phyloP scores from a whole-genome alignment of 1,139 yeast species.

The Yamadazyma spencermartinsiae region DNA sequence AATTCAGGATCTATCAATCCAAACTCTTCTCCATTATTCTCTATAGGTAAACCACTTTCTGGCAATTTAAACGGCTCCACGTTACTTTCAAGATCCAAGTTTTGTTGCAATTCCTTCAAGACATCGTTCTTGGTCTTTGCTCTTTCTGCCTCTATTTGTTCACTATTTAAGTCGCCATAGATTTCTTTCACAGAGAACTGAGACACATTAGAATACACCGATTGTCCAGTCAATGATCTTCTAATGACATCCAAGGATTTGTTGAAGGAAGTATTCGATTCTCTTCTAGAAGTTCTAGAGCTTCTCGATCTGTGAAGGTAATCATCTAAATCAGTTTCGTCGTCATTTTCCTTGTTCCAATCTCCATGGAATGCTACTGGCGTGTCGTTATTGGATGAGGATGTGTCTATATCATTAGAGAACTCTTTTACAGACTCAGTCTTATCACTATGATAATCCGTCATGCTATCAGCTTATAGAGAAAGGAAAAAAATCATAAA shows the following conservation, averaged over 20 bases:
- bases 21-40: conserved; percentile 40
- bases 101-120: conserved; percentile 33
- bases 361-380: conserved; percentile 13
- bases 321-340: conserved; percentile 1
- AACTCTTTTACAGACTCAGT: conserved; percentile 2
- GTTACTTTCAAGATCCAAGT: conserved; percentile 9
- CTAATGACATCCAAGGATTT: conserved; percentile 15
- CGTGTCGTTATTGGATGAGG: conserved; percentile 7
- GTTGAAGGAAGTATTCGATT: conserved; percentile 15
- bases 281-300: conserved; percentile 13
- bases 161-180: conserved; percentile 33
- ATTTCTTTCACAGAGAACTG: conserved; percentile 33
- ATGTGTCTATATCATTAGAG: conserved; percentile 5
- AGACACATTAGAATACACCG: conserved; percentile 12
- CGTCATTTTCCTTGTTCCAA: neutral
- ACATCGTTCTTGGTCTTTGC: conserved; percentile 40
- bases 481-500: neutral
- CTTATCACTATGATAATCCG: neutral
- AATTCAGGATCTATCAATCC: conserved; percentile 43
- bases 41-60: conserved; percentile 28
- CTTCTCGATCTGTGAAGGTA: conserved; percentile 4
- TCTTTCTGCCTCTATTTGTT: conserved; percentile 34
- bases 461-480: neutral
- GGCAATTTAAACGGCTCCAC: conserved; percentile 17
- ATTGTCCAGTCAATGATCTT: conserved; percentile 14